These are phyloP conservation scores for Wickerhamomyces sp. DNA, from an alignment of 1,139 yeast species.

Conservation along the genomic window DNA sequence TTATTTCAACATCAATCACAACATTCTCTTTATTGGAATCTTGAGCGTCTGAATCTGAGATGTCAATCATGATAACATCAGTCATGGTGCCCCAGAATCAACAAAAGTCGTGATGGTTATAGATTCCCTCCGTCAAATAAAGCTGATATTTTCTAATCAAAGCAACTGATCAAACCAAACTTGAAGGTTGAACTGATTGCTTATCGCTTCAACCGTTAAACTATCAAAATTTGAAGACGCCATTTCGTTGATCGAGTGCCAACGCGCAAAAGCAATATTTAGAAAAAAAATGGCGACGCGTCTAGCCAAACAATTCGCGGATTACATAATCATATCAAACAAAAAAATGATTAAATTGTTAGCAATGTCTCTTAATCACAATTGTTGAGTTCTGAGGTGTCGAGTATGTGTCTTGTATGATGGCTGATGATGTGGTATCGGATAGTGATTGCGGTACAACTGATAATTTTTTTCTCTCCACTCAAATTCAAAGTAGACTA, in stretches of 20 bases:
- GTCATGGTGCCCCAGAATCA: background rate
- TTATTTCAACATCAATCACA: background rate
- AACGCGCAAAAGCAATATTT: background rate
- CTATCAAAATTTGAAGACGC: too few relatives aligned
- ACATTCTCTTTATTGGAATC: background rate
- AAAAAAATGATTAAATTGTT: background rate
- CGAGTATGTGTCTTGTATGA: too few relatives aligned
- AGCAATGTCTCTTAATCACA: background rate
- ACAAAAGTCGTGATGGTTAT: background rate
- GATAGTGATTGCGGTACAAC: background rate
- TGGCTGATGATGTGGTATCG: background rate
- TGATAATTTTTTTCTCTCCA: constrained; percentile 14
- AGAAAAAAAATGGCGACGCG: background rate
- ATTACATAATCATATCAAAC: background rate
- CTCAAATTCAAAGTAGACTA: constrained; percentile 20
- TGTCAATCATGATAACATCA: background rate
- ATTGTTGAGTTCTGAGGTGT: background rate
- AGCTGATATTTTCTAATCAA: too few relatives aligned
- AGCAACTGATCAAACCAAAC: too few relatives aligned
- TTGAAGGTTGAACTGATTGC: too few relatives aligned
- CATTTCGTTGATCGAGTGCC: too few relatives aligned
- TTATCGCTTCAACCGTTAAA: too few relatives aligned
- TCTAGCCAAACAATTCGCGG: background rate
- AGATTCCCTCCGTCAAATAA: background rate
- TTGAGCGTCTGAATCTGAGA: background rate